Evolutionary conservation across 2,329 filamentous ascomycete species (phyloP).

Genomic region (Diaporthe nobilis): DNA sequence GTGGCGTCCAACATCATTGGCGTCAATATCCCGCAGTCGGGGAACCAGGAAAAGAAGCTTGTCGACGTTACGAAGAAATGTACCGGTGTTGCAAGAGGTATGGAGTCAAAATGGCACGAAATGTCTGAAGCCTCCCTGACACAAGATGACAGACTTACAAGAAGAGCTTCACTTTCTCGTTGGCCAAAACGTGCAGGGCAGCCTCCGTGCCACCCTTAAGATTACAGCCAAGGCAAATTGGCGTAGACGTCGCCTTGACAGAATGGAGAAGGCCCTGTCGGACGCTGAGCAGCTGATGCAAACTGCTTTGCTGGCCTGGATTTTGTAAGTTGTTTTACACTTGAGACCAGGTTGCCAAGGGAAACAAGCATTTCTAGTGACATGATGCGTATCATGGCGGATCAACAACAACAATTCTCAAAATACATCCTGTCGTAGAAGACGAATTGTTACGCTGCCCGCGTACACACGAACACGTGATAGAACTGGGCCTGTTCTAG

Average conservation of each 20-base stretch:
- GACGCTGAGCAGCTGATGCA: constrained; percentile 4
- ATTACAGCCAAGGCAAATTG: not conserved
- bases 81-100: not conserved
- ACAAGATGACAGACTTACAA: not conserved
- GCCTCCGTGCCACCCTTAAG: not conserved
- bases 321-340: not conserved
- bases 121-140: not conserved
- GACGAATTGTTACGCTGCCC: too few relatives aligned
- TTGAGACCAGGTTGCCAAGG: too few relatives aligned
- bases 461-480: too few relatives aligned
- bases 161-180: not conserved
- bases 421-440: too few relatives aligned
- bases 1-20: not conserved
- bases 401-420: too few relatives aligned
- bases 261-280: not conserved
- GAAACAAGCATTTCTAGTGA: too few relatives aligned
- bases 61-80: not conserved
- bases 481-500: too few relatives aligned
- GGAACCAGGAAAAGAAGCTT: not conserved
- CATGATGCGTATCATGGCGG: too few relatives aligned
- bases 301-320: not conserved
- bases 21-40: not conserved
- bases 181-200: not conserved
- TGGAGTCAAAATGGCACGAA: too few relatives aligned
- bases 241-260: not conserved